A percentile compares a stretch with the other conserved stretches of the same genome.
Evolutionary conservation across 2,329 filamentous ascomycete species (phyloP).

Genomic region (Ceratocystis smalleyi): DNA sequence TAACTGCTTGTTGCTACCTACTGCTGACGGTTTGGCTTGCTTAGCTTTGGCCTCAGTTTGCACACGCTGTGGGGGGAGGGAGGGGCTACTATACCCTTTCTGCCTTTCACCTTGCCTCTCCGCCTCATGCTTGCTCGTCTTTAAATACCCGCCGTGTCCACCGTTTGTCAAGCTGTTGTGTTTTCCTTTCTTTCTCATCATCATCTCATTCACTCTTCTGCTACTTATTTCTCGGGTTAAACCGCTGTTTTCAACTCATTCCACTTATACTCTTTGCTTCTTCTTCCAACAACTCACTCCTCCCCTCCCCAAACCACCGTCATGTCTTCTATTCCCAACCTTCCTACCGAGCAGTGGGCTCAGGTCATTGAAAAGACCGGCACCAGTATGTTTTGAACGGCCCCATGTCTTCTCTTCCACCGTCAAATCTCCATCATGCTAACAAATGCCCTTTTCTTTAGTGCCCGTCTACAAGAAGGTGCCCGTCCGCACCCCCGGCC

Average conservation of each 20-base stretch:
- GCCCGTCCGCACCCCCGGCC: slow-evolving; percentile 61
- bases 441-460: slow-evolving; percentile 20
- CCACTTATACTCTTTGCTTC: background rate
- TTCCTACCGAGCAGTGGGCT: slow-evolving; percentile 80
- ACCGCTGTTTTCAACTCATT: background rate
- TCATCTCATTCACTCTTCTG: slow-evolving; percentile 1
- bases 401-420: background rate
- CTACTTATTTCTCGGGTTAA: background rate
- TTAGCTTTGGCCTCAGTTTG: background rate
- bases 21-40: background rate
- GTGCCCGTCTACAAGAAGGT: slow-evolving; percentile 63
- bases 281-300: slow-evolving; percentile 3
- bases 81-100: background rate
- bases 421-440: background rate
- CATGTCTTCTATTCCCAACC: slow-evolving; percentile 26
- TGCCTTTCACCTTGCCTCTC: background rate
- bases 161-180: slow-evolving; percentile 1
- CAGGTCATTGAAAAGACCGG: slow-evolving; percentile 76
- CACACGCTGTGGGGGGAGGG: no score
- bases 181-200: slow-evolving; percentile 10
- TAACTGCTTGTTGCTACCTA: background rate
- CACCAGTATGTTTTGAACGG: slow-evolving; percentile 36
- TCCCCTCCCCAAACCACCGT: slow-evolving; percentile 17
- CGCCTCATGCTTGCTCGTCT: background rate
- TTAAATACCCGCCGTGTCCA: slow-evolving; percentile 15